Base-by-base conservation (phyloP, 495 filamentous ascomycete species). In the Chlorociboria aeruginascens region DNA sequence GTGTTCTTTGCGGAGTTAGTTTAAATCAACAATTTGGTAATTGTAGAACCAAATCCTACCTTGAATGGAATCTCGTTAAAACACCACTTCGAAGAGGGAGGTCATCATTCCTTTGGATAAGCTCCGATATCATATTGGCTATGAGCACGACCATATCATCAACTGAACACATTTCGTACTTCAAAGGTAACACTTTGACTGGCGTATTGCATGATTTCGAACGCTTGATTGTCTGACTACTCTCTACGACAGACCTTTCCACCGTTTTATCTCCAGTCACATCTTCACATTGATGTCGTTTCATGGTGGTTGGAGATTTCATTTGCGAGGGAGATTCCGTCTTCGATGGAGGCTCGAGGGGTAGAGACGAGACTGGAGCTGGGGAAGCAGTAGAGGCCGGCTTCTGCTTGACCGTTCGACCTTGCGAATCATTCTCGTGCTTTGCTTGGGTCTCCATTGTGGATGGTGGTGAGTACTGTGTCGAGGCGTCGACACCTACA, bases 31-130 rank as follows among this genome's bases (percentile, higher is more conserved):
- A 0, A 13, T 8, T 43, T 13, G 35, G 25, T 20, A 28, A 13
- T 9, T 6, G 11, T 0, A 20, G 17, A n/a, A n/a, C 3, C 20
- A 4, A 25, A 7, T 16, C 63, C 43, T 72, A 86, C 82, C 89
- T 81, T 8, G 92, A 98, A 63, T 98, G 92, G 64, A 98, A 98
- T 43, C 92, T 73, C 20, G 92, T 98, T 42, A 98, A 73, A 20
- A 83, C 79, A 42, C 84, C 86, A 49, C 84, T 82, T 56, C 82
- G 77, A 40, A 95, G 72, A 42, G 89, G 89, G 49, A 95, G 82
- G 37, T 75, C 76, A 64, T 98, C 92, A 60, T 98, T 98, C 45
- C 86, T 83, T 46, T 83, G 80, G 55, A 98, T 89, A 14, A 98
- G 71, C 65, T 98, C 92, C 62, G 86, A 78, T 14, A 98, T 73